A percentile compares a stretch with the other conserved stretches of the same genome.
Evolutionary conservation across 2,329 filamentous ascomycete species (phyloP).

Genomic region (Reticulascus tulasneorum): DNA sequence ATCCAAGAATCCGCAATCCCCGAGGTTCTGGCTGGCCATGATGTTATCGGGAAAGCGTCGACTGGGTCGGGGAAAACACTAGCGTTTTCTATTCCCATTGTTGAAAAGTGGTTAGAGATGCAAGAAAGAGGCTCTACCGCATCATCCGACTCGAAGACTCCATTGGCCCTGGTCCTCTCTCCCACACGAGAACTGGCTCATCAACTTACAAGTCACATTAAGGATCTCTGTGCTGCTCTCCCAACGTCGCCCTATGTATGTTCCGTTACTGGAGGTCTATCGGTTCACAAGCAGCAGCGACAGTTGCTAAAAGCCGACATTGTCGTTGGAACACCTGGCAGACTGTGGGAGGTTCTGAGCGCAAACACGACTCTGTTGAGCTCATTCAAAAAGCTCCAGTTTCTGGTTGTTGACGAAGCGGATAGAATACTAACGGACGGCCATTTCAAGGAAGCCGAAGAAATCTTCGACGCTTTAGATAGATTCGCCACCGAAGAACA

Average conservation of each 20-base stretch:
- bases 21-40: conserved; percentile 74
- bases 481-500: conserved; percentile 60
- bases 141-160: conserved; percentile 26
- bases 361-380: conserved; percentile 65
- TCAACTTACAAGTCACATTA: conserved; percentile 82
- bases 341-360: conserved; percentile 91
- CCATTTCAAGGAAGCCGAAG: conserved; percentile 89
- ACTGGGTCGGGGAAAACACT: conserved; percentile 97
- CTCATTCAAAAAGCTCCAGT: conserved; percentile 69
- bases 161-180: conserved; percentile 77
- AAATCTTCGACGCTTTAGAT: conserved; percentile 80
- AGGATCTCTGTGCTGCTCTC: conserved; percentile 62
- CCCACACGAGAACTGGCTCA: conserved; percentile 92
- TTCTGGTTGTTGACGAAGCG: conserved; percentile 89
- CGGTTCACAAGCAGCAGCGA: conserved; percentile 91
- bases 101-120: conserved; percentile 71
- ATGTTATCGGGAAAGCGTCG: conserved; percentile 92
- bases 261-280: conserved; percentile 86
- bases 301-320: conserved; percentile 82
- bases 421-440: conserved; percentile 88
- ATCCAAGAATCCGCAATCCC: conserved; percentile 83
- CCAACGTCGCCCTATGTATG: conserved; percentile 67
- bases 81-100: conserved; percentile 88
- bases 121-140: neutral
- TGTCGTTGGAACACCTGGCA: conserved; percentile 87